Percentiles rank a stretch among this genome's conserved stretches.
phyloP scores from a whole-genome alignment of 1,284 basidiomycete genomes.

The Ceratobasidium sp. region DNA sequence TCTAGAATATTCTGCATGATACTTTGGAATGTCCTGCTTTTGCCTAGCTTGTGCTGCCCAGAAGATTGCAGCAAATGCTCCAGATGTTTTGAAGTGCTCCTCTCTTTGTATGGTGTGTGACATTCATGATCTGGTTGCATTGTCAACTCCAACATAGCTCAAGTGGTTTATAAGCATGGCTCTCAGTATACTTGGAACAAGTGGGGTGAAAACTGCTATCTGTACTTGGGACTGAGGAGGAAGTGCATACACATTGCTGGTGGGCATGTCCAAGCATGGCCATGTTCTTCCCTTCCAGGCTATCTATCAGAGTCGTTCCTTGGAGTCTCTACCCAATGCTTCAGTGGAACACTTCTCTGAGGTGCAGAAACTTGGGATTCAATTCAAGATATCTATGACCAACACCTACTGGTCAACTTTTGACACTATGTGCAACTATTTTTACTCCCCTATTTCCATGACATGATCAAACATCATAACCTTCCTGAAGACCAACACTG shows the following conservation, averaged over 20 bases:
- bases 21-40: background rate
- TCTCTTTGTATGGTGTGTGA: constrained; percentile 8
- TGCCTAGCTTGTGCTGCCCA: constrained; percentile 4
- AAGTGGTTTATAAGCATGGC: constrained; percentile 16
- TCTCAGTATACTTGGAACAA: constrained; percentile 20
- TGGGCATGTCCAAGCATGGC: background rate
- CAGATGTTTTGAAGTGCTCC: background rate
- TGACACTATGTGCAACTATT: constrained; percentile 56
- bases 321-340: constrained; percentile 51
- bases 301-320: constrained; percentile 17
- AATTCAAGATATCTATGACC: constrained; percentile 53
- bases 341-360: constrained; percentile 47
- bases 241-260: constrained; percentile 14
- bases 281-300: constrained; percentile 18
- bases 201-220: background rate
- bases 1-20: background rate
- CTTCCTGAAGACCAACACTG: constrained; percentile 42
- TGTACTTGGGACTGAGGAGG: constrained; percentile 22
- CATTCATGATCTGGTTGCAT: constrained; percentile 24
- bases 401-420: constrained; percentile 61
- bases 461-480: constrained; percentile 47
- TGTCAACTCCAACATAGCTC: constrained; percentile 17
- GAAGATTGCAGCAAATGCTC: background rate
- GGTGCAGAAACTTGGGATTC: constrained; percentile 53
- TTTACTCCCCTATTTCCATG: constrained; percentile 57